phyloP scores from a whole-genome alignment of 805 yeast species.

The Yarrowia osloensis region DNA sequence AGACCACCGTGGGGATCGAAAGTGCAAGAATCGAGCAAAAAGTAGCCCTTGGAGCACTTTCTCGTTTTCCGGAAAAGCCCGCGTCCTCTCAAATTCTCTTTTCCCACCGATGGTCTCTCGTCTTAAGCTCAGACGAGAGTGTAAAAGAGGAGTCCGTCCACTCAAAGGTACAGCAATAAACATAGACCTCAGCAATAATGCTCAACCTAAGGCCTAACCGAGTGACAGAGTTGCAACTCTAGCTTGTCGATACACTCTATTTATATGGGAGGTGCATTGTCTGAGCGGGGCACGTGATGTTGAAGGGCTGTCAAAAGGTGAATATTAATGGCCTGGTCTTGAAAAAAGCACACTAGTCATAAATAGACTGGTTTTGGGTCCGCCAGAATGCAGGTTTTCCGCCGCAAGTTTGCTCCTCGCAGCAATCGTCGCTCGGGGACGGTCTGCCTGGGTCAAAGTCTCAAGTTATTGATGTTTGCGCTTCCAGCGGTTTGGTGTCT shows the following conservation, averaged over 20 bases:
- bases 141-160: background rate
- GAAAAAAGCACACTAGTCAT: background rate
- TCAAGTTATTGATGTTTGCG: background rate
- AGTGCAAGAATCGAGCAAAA: too few species aligned
- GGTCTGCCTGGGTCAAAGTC: background rate
- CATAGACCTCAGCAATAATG: conserved; percentile 1
- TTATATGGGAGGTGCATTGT: background rate
- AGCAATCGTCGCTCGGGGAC: background rate
- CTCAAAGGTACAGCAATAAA: background rate
- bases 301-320: background rate
- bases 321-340: background rate
- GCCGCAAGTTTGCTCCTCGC: background rate
- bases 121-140: background rate
- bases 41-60: background rate
- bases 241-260: background rate
- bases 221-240: background rate
- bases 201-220: background rate
- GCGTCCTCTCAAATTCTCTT: background rate
- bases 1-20: too few species aligned
- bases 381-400: background rate
- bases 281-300: background rate
- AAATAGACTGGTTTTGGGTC: background rate
- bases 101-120: background rate
- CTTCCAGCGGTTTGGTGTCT: background rate
- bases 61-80: conserved; percentile 7